Evolutionary conservation across 306 rosid species (phyloP).

Genomic region (Lithocarpus polystachyus): DNA sequence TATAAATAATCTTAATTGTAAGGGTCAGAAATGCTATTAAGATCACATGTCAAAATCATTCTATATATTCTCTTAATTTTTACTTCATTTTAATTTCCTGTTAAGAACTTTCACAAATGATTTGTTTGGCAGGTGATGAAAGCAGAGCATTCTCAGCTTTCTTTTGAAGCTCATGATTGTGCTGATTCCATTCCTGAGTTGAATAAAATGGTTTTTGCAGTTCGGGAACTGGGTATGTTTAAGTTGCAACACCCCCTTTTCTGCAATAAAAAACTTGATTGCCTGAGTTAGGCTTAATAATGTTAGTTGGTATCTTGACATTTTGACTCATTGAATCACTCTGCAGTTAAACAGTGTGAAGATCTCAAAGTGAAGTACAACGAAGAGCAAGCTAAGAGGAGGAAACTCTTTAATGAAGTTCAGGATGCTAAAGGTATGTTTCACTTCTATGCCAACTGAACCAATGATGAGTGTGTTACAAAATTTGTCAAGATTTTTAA

Average conservation of each 20-base stretch:
- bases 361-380: slow-evolving; percentile 75
- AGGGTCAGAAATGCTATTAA: slow-evolving; percentile 5
- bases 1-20: slow-evolving; percentile 28
- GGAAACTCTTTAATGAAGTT: slow-evolving; percentile 80
- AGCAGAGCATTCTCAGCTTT: slow-evolving; percentile 57
- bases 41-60: slow-evolving; percentile 1
- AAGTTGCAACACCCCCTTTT: slow-evolving; percentile 15
- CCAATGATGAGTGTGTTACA: background rate
- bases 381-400: slow-evolving; percentile 76
- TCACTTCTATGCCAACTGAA: background rate
- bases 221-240: slow-evolving; percentile 69
- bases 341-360: slow-evolving; percentile 81
- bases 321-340: slow-evolving; percentile 20
- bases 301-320: slow-evolving; percentile 14
- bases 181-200: slow-evolving; percentile 80
- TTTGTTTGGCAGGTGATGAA: slow-evolving; percentile 68
- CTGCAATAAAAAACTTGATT: background rate
- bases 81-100: background rate
- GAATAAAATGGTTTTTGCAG: slow-evolving; percentile 80
- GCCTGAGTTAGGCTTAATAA: background rate
- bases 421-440: slow-evolving; percentile 84
- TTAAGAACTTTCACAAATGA: background rate
- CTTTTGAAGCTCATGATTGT: slow-evolving; percentile 73
- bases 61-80: background rate
- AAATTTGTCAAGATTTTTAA: slow-evolving; percentile 4